Conservation (phyloP, 2,329 filamentous ascomycete species). For the Coniella vitis region DNA sequence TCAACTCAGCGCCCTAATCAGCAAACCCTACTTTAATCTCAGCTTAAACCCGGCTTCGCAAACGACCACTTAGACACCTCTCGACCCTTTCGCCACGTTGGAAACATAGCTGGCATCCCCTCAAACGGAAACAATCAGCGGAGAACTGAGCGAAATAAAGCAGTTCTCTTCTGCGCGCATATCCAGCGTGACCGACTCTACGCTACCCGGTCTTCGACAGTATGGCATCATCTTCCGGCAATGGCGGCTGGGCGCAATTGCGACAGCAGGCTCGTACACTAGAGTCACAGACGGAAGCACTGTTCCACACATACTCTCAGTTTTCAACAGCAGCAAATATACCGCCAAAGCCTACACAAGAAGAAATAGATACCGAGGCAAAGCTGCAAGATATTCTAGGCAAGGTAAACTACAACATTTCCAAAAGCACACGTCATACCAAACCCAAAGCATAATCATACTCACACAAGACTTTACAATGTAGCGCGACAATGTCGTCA, state of each 20-base stretch:
- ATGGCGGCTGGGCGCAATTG: slow-evolving; percentile 81
- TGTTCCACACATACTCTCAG: slow-evolving; percentile 84
- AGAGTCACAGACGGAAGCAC: slow-evolving; percentile 86
- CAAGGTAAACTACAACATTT: slow-evolving; percentile 49
- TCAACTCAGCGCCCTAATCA: too few species aligned
- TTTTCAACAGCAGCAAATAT: slow-evolving; percentile 76
- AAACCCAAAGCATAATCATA: neutral
- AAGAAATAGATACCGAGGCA: slow-evolving; percentile 71
- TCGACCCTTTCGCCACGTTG: too few species aligned
- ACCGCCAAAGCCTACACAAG: slow-evolving; percentile 74
- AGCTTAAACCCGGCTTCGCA: too few species aligned
- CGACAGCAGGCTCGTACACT: slow-evolving; percentile 84
- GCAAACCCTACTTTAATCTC: too few species aligned
- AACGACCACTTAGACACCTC: too few species aligned
- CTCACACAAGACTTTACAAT: slow-evolving; percentile 14
- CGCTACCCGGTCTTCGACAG: slow-evolving; percentile 6
- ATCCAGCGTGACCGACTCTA: neutral
- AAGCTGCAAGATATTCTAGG: slow-evolving; percentile 80
- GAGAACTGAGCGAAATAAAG: too few species aligned
- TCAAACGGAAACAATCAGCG: too few species aligned
- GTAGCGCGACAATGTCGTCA: slow-evolving; percentile 74
- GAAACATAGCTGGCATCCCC: too few species aligned
- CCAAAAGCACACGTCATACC: neutral
- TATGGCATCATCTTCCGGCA: slow-evolving; percentile 49
- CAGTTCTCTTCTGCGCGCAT: neutral